A percentile compares a stretch with the other conserved stretches of the same genome.
Conservation (phyloP, 768 basidiomycete genomes). For the Podaxis sp. region DNA sequence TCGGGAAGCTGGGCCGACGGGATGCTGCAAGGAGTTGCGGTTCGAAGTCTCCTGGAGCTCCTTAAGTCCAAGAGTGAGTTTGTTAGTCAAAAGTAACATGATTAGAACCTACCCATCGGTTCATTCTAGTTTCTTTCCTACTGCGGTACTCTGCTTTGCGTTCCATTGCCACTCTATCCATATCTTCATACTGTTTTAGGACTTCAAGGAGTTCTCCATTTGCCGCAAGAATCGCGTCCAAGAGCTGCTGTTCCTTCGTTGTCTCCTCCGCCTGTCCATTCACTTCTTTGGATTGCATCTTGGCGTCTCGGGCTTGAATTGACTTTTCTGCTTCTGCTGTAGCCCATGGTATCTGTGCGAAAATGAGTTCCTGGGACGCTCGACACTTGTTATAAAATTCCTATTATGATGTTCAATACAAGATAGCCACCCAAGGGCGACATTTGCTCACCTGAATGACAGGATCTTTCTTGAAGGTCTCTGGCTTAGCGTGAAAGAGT, state of each 20-base stretch:
- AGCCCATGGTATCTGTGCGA: conserved; percentile 89
- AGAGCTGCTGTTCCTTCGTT: conserved; percentile 71
- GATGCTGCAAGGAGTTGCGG: conserved; percentile 17
- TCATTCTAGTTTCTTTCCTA: conserved; percentile 60
- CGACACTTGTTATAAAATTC: conserved; percentile 81
- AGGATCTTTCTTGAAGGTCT: conserved; percentile 58
- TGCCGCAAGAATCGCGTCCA: conserved; percentile 68
- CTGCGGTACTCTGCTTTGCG: conserved; percentile 66
- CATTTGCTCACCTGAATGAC: conserved; percentile 60
- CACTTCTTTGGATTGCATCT: conserved; percentile 21
- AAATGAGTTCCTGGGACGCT: conserved; percentile 79
- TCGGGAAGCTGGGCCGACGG: conserved; percentile 34
- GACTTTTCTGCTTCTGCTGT: conserved; percentile 75
- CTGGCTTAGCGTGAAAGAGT: conserved; percentile 63
- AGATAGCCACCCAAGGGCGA: not conserved
- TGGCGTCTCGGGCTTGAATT: conserved; percentile 27
- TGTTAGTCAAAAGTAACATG: not conserved
- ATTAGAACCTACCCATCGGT: conserved; percentile 49
- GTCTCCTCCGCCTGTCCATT: conserved; percentile 25
- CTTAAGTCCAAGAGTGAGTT: conserved; percentile 9
- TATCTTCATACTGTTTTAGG: conserved; percentile 72
- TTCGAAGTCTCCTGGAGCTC: conserved; percentile 35
- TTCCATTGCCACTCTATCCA: conserved; percentile 63
- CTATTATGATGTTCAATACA: conserved; percentile 33
- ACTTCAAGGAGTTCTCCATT: conserved; percentile 69